These are phyloP conservation scores for Apophysomyces sp. DNA, from an alignment of 371 early-diverging fungal species.

Conservation along the genomic window DNA sequence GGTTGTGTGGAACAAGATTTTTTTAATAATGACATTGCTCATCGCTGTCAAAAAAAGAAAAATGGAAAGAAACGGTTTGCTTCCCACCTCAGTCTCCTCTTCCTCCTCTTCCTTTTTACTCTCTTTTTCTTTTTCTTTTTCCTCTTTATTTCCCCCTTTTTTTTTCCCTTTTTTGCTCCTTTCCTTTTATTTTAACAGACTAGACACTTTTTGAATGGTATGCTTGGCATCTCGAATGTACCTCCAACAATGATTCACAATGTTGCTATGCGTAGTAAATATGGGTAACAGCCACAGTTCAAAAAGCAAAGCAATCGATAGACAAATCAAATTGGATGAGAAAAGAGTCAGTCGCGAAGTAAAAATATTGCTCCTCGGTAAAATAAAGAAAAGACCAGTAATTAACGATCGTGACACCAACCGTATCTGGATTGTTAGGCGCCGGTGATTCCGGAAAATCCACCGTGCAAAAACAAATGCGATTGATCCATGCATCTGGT, in stretches of 20 bases:
- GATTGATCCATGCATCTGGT: slow-evolving; percentile 90
- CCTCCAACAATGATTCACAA: slow-evolving; percentile 1
- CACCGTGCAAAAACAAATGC: slow-evolving; percentile 96
- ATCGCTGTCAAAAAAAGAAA: no score
- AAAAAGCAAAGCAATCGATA: slow-evolving; percentile 76
- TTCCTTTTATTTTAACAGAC: neutral
- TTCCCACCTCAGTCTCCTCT: neutral
- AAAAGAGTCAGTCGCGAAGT: slow-evolving; percentile 76
- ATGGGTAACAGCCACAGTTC: slow-evolving; percentile 27
- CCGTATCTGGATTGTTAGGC: slow-evolving; percentile 50
- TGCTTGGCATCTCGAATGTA: slow-evolving; percentile 12
- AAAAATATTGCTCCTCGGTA: slow-evolving; percentile 88
- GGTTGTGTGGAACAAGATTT: no score
- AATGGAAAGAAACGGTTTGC: no score
- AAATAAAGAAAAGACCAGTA: neutral
- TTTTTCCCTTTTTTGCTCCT: slow-evolving; percentile 3
- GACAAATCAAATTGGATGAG: slow-evolving; percentile 75
- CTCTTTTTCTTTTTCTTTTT: slow-evolving; percentile 6
- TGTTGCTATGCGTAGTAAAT: slow-evolving; percentile 15
- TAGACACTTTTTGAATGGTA: slow-evolving; percentile 15
- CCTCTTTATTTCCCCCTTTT: slow-evolving; percentile 5
- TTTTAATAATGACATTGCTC: no score
- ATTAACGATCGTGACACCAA: slow-evolving; percentile 1
- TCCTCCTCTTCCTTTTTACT: neutral
- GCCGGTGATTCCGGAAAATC: slow-evolving; percentile 98